Base-by-base conservation (phyloP, 768 basidiomycete species). In the Lactarius tabidus region DNA sequence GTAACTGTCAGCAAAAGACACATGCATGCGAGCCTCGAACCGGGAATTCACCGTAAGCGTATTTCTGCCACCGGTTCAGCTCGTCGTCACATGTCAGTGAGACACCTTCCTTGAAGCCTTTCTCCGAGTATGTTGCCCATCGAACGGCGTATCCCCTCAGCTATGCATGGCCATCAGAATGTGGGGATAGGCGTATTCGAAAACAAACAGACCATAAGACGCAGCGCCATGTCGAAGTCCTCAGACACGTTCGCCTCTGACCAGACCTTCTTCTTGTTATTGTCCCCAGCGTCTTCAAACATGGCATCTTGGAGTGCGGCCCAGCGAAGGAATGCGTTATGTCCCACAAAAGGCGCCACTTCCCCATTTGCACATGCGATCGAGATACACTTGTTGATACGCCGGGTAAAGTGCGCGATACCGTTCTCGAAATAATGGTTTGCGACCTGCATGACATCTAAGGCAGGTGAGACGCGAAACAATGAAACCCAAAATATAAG, bases 31-130 rank as follows among this genome's bases (percentile, higher is more conserved):
- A 23, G 48, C 18, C 39, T 59, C 39, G 57, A 58, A 62, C 5
- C 0, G 60, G 7, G 70, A 74, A 62, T 72, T 58, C 71, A 83
- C 88, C 90, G 75, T 90, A 91, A 0, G 88, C 79, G 67, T 91
- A 92, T 73, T 95, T 96, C 68, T 95, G 91, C 94, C 94, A 96
- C 2, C 94, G 76, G 70, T 95, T 95, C 10, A 96, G 78, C 74
- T 96, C 94, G 71, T 96, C 94, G 59, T 94, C 92, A 62, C 86
- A 86, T 0, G 94, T 95, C 18, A 96, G 78, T 0, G 89, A 91
- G 23, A 96, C 93, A 67, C 94, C 94, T 72, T 96, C 94, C 77
- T 93, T 90, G 80, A 95, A 95, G 1, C 85, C 89, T 58, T 91
- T 86, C 29, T 89, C 82, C 1, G 86, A 88, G 74, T 95, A 95